A percentile compares a stretch with the other conserved stretches of the same genome.
phyloP scores from a whole-genome alignment of 2,329 filamentous ascomycete genomes.

The Colletotrichum lini region DNA sequence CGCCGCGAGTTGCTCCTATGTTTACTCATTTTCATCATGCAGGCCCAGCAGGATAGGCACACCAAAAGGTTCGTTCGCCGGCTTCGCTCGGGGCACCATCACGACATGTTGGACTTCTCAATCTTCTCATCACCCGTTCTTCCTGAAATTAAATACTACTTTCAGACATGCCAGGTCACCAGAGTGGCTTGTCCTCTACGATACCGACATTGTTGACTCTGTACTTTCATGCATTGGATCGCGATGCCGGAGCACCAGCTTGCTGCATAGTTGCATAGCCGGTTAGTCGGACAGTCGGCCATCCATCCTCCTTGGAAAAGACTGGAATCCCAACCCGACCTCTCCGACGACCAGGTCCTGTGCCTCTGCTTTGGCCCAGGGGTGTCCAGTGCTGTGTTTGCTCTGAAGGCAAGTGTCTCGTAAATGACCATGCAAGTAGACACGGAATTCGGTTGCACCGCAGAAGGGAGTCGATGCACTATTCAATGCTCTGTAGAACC shows the following conservation, averaged over 20 bases:
- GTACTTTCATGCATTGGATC: constrained; percentile 31
- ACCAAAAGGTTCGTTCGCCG: constrained; percentile 27
- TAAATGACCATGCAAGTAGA: constrained; percentile 17
- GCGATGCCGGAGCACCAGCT: constrained; percentile 20
- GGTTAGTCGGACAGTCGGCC: constrained; percentile 29
- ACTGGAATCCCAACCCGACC: constrained; percentile 24
- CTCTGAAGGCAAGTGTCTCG: constrained; percentile 20
- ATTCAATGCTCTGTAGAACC: constrained; percentile 22
- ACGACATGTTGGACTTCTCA: background rate
- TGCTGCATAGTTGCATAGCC: constrained; percentile 36
- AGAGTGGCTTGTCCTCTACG: constrained; percentile 27
- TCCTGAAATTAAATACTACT: constrained; percentile 17
- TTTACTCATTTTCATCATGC: constrained; percentile 31
- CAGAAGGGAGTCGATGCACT: constrained; percentile 29
- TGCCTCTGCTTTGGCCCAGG: constrained; percentile 13
- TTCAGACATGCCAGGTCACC: constrained; percentile 35
- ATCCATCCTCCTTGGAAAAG: constrained; percentile 17
- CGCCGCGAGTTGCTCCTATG: constrained; percentile 25
- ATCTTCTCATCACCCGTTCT: constrained; percentile 8
- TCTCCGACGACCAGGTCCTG: constrained; percentile 25
- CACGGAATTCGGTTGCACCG: constrained; percentile 11
- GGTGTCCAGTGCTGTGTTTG: constrained; percentile 21
- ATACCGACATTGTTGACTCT: constrained; percentile 19
- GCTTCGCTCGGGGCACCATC: constrained; percentile 25
- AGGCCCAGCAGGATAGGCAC: constrained; percentile 8